These are phyloP conservation scores for Guadua angustifolia DNA, from an alignment of 176 grass and related monocot species.

Conservation along the genomic window DNA sequence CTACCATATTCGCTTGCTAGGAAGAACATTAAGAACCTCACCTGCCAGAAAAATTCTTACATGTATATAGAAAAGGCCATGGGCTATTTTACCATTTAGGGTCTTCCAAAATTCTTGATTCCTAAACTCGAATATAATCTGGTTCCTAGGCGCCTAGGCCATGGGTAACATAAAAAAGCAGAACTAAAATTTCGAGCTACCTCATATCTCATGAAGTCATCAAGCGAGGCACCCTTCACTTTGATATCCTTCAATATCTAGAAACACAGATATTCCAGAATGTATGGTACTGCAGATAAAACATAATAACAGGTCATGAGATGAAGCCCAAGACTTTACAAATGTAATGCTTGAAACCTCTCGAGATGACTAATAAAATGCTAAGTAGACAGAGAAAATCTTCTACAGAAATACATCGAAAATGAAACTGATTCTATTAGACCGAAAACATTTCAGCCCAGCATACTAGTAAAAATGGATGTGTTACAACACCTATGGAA, in stretches of 20 bases:
- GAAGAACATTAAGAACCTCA: background rate
- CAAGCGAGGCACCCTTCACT: slow-evolving; percentile 62
- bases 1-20: background rate
- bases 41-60: background rate
- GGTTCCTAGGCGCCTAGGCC: background rate
- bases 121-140: background rate
- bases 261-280: slow-evolving; percentile 59
- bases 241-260: slow-evolving; percentile 70
- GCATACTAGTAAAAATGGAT: slow-evolving; percentile 3
- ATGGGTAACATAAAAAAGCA: background rate
- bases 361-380: background rate
- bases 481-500: background rate
- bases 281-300: slow-evolving; percentile 58
- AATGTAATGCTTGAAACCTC: background rate
- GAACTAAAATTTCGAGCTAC: background rate
- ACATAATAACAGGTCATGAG: background rate
- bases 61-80: background rate
- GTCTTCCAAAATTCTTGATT: background rate
- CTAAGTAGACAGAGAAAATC: background rate
- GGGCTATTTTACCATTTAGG: background rate
- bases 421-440: background rate
- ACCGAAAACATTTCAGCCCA: background rate
- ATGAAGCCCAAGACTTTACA: background rate
- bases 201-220: slow-evolving; percentile 79
- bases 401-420: background rate